These are phyloP conservation scores for Jatropha curcas DNA, from an alignment of 345 rosid species.

Conservation along the genomic window DNA sequence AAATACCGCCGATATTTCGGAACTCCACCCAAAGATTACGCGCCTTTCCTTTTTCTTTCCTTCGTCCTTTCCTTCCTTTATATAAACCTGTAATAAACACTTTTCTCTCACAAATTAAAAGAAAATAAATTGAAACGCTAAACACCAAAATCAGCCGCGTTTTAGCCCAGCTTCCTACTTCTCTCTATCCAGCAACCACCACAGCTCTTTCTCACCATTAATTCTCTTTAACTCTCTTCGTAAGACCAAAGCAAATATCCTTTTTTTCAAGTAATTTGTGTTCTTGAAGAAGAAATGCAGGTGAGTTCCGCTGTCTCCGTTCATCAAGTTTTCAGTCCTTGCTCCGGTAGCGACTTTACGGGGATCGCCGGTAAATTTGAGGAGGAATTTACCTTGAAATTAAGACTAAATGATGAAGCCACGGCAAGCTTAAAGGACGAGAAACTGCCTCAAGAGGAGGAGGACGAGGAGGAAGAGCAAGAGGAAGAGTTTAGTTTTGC, in stretches of 20 bases:
- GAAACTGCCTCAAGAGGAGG: not conserved
- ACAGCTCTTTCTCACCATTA: no score
- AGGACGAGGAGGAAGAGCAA: conserved; percentile 24
- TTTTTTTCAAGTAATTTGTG: not conserved
- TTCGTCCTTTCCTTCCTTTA: not conserved
- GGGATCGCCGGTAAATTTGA: not conserved
- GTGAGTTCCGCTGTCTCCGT: not conserved
- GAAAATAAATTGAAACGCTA: not conserved
- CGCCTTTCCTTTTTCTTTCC: not conserved
- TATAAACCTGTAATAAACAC: not conserved
- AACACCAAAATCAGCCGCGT: not conserved
- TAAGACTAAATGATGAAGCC: conserved; percentile 1
- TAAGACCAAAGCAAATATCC: no score
- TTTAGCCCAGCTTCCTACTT: not conserved
- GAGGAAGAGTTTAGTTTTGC: conserved; percentile 49
- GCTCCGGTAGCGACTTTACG: not conserved
- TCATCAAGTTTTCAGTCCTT: not conserved
- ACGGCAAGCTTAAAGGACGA: not conserved
- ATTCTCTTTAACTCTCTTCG: no score
- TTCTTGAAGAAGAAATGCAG: conserved; percentile 13
- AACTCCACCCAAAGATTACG: not conserved
- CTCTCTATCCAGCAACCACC: not conserved
- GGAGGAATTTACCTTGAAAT: conserved; percentile 11
- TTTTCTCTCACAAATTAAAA: not conserved
- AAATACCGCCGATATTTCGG: not conserved